Evolutionary conservation across 306 rosid genomes (phyloP).

Genomic region (Lupinus albus): DNA sequence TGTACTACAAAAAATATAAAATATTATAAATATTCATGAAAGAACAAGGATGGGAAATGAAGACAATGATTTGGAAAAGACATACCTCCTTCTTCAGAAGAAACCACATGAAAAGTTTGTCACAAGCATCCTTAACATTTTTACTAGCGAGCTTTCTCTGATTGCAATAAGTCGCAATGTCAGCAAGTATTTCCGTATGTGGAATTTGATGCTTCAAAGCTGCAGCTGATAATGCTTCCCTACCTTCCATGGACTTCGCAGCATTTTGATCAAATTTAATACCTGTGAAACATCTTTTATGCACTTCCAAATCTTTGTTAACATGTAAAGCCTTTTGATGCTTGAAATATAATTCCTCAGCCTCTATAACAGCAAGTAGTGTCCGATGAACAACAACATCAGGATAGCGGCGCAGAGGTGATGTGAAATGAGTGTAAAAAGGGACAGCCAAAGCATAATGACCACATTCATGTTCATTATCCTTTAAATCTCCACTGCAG

Average conservation of each 20-base stretch:
- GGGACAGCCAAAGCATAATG: conserved; percentile 86
- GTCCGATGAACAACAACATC: conserved; percentile 89
- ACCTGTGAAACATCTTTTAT: conserved; percentile 72
- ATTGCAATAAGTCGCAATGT: conserved; percentile 72
- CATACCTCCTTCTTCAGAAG: conserved; percentile 75
- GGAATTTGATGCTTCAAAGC: conserved; percentile 74
- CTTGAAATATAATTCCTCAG: conserved; percentile 69
- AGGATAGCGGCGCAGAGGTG: conserved; percentile 90
- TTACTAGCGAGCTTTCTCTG: conserved; percentile 74
- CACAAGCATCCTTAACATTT: conserved; percentile 77
- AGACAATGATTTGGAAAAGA: neutral
- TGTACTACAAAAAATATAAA: no score
- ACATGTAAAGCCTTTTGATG: conserved; percentile 40
- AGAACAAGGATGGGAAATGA: neutral
- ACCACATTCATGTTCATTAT: conserved; percentile 58
- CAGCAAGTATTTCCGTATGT: conserved; percentile 50
- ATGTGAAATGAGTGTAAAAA: conserved; percentile 85
- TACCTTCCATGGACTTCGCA: conserved; percentile 70
- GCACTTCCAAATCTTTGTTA: conserved; percentile 39
- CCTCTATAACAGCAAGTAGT: conserved; percentile 78
- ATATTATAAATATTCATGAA: no score
- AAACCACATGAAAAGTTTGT: conserved; percentile 77
- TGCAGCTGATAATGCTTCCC: conserved; percentile 68
- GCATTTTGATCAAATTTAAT: conserved; percentile 60
- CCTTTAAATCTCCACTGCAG: conserved; percentile 68